Conservation (phyloP, 371 early-diverging fungal species). For the Dichotomocladium elegans region DNA sequence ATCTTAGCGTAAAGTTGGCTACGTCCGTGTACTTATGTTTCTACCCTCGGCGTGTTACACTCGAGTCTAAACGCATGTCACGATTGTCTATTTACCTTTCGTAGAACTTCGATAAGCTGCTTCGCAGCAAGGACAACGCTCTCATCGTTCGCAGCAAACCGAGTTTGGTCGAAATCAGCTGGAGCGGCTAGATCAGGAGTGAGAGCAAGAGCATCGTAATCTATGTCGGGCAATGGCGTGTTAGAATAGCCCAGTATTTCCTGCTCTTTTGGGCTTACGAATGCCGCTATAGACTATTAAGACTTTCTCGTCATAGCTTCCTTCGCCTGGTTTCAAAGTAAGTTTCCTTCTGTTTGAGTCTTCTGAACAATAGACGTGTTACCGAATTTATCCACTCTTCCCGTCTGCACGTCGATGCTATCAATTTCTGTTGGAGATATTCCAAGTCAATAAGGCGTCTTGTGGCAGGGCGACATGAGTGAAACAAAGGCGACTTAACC, state of each 20-base stretch:
- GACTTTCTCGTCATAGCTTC: constrained; percentile 39
- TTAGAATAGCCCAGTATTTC: not conserved
- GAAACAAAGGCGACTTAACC: constrained; percentile 45
- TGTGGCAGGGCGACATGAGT: too few relatives aligned
- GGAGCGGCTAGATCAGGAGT: constrained; percentile 41
- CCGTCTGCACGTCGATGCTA: constrained; percentile 60
- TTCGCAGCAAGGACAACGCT: constrained; percentile 35
- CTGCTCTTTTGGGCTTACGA: constrained; percentile 34
- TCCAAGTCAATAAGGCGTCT: not conserved
- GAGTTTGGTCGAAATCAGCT: constrained; percentile 52
- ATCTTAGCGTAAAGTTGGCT: constrained; percentile 54
- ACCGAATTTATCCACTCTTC: constrained; percentile 57
- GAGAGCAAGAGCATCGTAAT: constrained; percentile 59
- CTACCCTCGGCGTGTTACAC: constrained; percentile 18
- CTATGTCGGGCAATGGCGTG: constrained; percentile 12
- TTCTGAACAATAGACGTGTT: not conserved
- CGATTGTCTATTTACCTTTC: constrained; percentile 38
- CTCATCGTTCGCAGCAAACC: constrained; percentile 34
- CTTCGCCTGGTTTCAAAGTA: constrained; percentile 41
- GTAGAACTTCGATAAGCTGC: constrained; percentile 34
- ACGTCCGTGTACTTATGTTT: constrained; percentile 55
- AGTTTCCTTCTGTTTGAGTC: not conserved
- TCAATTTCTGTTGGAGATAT: constrained; percentile 38
- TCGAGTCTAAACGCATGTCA: too few relatives aligned
- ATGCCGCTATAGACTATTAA: constrained; percentile 60